phyloP scores from a whole-genome alignment of 768 basidiomycete species.

The Stropharia rugosoannulata region DNA sequence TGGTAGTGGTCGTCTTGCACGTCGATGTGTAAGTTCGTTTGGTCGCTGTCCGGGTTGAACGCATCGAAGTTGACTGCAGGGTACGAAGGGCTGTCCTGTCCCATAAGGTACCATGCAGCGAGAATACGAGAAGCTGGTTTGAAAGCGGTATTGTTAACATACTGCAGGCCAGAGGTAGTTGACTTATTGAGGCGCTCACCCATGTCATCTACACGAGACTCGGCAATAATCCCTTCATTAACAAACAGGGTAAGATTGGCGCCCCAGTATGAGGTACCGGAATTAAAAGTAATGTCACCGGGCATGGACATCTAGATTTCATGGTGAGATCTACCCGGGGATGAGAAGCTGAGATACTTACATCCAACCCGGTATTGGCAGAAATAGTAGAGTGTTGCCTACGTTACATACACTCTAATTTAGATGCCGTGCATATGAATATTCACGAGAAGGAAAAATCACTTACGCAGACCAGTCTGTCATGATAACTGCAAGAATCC shows the following conservation, averaged over 20 bases:
- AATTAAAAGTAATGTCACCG: constrained; percentile 49
- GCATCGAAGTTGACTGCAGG: constrained; percentile 74
- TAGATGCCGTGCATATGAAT: not conserved
- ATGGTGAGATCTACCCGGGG: not conserved
- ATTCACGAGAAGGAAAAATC: not conserved
- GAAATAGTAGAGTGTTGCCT: constrained; percentile 49
- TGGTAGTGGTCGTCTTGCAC: constrained; percentile 69
- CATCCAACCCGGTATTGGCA: constrained; percentile 63
- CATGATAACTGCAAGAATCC: constrained; percentile 48
- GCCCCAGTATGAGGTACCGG: constrained; percentile 62
- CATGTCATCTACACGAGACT: constrained; percentile 74
- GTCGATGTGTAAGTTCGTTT: constrained; percentile 59
- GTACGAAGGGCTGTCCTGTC: constrained; percentile 61
- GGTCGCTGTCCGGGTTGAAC: constrained; percentile 48
- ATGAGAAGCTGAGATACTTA: constrained; percentile 27
- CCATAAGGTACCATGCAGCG: constrained; percentile 65
- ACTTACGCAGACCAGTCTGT: constrained; percentile 70
- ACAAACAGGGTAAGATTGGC: constrained; percentile 67
- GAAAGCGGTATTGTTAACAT: not conserved
- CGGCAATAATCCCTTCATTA: constrained; percentile 68
- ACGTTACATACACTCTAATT: no score
- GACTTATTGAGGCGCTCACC: constrained; percentile 31
- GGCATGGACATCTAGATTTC: constrained; percentile 68
- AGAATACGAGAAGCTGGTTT: constrained; percentile 67
- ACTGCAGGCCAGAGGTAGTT: not conserved